Base-by-base conservation (phyloP, 2,329 filamentous ascomycete species). In the Chaetomium globosum region DNA sequence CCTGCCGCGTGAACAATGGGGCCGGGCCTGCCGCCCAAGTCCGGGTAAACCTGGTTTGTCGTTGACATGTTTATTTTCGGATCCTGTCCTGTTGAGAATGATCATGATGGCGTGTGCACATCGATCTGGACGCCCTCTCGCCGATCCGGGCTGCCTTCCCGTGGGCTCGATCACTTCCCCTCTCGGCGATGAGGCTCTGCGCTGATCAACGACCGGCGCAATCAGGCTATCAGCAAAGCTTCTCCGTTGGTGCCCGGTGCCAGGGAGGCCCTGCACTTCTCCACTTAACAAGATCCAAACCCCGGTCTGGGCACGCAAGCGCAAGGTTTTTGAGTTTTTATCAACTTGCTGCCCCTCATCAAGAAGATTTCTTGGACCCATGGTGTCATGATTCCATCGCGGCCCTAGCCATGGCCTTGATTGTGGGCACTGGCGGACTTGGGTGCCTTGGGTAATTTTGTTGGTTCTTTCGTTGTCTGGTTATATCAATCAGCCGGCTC, bases 151-250 rank as follows among this genome's bases (percentile, higher is more conserved):
- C 7, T 30, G n/a, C 10, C 21, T 53, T 48, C 26, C 53, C 49
- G 49, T 28, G 53, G 13, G 2, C 39, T 31, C 51, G 59, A 65
- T 65, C 64, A 23, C 56, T 65, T 61, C 64, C 52, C 36, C 23
- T 53, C 26, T 61, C 21, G 64, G 60, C 43, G 53, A n/a, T 66
- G 64, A 60, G 64, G 64, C 64, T 66, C 64, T 66, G 60, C 64
- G 64, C 23, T 46, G 64, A 66, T 66, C 64, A 57, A 48, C 30
- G 3, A 12, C n/a, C 39, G 61, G 61, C 48, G 16, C 49, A 43
- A 30, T 13, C 59, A 33, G 59, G 16, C 49, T 30, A 30, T 13
- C 59, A 33, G 59, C 49, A n/a, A 4, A 26, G 10, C 57, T 19
- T 33, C 12, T 52, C 30, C 36, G 16, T 16, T 30, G 36, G 16